phyloP scores from a whole-genome alignment of 2,329 filamentous ascomycete genomes.

The Trichoderma citrinoviride region DNA sequence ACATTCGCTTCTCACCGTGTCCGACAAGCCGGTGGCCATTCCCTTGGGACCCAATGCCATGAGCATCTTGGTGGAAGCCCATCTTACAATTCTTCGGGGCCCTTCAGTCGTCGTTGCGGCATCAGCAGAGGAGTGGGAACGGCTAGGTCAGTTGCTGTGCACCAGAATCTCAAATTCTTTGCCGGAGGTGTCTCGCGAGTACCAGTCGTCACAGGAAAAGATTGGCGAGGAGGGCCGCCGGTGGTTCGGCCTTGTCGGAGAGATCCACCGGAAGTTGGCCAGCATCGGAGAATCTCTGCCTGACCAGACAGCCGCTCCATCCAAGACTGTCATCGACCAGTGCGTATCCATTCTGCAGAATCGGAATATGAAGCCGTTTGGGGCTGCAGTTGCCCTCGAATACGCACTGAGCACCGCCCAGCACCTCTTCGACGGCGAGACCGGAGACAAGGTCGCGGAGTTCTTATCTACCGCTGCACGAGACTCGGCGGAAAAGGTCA shows the following conservation, averaged over 20 bases:
- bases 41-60: slow-evolving; percentile 37
- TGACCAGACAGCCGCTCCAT: slow-evolving; percentile 34
- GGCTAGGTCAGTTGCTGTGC: slow-evolving; percentile 60
- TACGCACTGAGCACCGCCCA: slow-evolving; percentile 40
- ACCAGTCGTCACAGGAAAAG: slow-evolving; percentile 66
- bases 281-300: slow-evolving; percentile 26
- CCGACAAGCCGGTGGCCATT: slow-evolving; percentile 38
- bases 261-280: slow-evolving; percentile 40
- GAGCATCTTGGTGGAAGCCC: slow-evolving; percentile 47
- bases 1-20: slow-evolving; percentile 50
- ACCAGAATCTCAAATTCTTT: slow-evolving; percentile 69
- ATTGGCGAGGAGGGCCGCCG: slow-evolving; percentile 65
- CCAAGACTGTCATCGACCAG: slow-evolving; percentile 33
- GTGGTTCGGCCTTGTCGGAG: slow-evolving; percentile 60
- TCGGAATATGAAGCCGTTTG: slow-evolving; percentile 57
- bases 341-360: slow-evolving; percentile 45
- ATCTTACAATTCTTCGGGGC: slow-evolving; percentile 43
- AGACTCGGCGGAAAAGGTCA: slow-evolving; percentile 55
- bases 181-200: slow-evolving; percentile 78
- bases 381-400: slow-evolving; percentile 49
- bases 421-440: slow-evolving; percentile 40
- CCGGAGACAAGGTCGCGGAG: slow-evolving; percentile 38
- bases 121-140: slow-evolving; percentile 59
- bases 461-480: slow-evolving; percentile 51
- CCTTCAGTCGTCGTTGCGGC: slow-evolving; percentile 45